phyloP scores from a whole-genome alignment of 805 yeast genomes.

The Sugiyamaella americana region DNA sequence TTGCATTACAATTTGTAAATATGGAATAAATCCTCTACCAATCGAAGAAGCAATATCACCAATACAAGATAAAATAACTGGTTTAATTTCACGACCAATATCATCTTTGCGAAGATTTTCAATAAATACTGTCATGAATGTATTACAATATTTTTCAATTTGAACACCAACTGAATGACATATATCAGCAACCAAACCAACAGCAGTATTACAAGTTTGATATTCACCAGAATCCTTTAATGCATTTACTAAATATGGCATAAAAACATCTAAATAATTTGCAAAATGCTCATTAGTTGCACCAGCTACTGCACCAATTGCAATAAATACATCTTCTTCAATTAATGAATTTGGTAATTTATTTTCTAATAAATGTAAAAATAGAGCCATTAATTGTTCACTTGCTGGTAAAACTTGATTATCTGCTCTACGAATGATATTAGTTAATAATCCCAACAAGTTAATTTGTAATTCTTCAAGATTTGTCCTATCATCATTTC shows the following conservation, averaged over 20 bases:
- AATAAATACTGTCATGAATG: constrained; percentile 79
- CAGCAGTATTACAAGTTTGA: constrained; percentile 80
- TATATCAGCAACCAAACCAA: constrained; percentile 92
- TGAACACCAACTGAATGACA: constrained; percentile 77
- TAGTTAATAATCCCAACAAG: constrained; percentile 66
- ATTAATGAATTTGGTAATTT: constrained; percentile 63
- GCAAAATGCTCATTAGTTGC: constrained; percentile 67
- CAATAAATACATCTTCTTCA: constrained; percentile 92
- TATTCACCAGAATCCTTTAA: constrained; percentile 68
- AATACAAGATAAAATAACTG: constrained; percentile 83
- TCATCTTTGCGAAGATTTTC: constrained; percentile 58
- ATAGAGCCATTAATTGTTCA: constrained; percentile 78
- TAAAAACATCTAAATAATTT: constrained; percentile 71
- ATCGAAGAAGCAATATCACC: constrained; percentile 93
- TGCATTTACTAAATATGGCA: constrained; percentile 77
- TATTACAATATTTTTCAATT: constrained; percentile 68
- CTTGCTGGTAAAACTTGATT: constrained; percentile 59
- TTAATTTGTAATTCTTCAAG: constrained; percentile 87
- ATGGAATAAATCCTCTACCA: constrained; percentile 65
- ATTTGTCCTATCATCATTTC: constrained; percentile 65
- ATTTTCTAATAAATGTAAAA: constrained; percentile 64
- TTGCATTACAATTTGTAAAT: constrained; percentile 70
- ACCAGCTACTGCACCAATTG: constrained; percentile 82
- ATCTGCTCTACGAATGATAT: constrained; percentile 70
- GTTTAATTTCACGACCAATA: constrained; percentile 76